phyloP scores from a whole-genome alignment of 2,329 filamentous ascomycete genomes.

The Didymella lethalis region DNA sequence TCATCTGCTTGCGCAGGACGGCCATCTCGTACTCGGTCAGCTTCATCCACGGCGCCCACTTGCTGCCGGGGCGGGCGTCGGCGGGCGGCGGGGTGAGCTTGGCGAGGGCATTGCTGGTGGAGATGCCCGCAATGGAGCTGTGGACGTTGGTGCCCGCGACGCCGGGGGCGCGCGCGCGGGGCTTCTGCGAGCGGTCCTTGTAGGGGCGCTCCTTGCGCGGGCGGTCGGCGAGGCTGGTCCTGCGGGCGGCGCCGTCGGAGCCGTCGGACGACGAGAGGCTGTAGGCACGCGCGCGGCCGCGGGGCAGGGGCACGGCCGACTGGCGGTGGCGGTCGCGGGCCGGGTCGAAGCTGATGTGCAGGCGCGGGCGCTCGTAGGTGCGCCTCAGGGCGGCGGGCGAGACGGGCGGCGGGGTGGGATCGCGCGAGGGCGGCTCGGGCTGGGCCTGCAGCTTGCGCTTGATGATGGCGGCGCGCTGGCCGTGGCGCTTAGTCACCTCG shows the following conservation, averaged over 20 bases:
- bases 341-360: conserved; percentile 42
- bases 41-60: conserved; percentile 68
- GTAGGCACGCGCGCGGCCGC: conserved; percentile 25
- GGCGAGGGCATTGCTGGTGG: conserved; percentile 68
- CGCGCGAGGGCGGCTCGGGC: conserved; percentile 66
- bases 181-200: conserved; percentile 52
- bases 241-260: conserved; percentile 28
- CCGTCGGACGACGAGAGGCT: conserved; percentile 24
- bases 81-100: conserved; percentile 66
- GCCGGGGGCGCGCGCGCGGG: conserved; percentile 53
- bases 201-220: conserved; percentile 41
- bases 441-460: conserved; percentile 68
- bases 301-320: conserved; percentile 25
- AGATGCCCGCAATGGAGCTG: conserved; percentile 63
- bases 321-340: conserved; percentile 36
- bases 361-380: conserved; percentile 35
- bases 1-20: conserved; percentile 82
- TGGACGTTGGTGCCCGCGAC: conserved; percentile 62
- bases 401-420: conserved; percentile 62
- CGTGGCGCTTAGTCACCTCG: conserved; percentile 65
- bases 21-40: conserved; percentile 74
- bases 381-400: conserved; percentile 52
- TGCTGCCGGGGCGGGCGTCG: conserved; percentile 66
- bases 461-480: conserved; percentile 65
- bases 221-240: conserved; percentile 10